Evolutionary conservation across 2,329 filamentous ascomycete species (phyloP).

Genomic region (Epichloe sylvatica): DNA sequence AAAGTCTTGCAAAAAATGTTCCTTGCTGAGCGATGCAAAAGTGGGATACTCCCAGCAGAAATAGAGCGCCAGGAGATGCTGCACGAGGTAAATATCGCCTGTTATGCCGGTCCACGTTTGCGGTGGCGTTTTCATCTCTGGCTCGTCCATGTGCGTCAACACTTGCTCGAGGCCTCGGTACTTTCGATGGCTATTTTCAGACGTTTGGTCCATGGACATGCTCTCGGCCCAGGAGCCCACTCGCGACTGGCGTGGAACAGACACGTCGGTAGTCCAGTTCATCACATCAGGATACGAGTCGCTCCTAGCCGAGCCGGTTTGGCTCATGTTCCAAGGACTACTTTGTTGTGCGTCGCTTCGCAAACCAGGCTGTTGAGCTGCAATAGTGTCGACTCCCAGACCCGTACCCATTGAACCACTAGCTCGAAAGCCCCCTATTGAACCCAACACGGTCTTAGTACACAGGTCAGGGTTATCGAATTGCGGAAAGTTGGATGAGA

Average conservation of each 20-base stretch:
- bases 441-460: slow-evolving; percentile 7
- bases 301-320: slow-evolving; percentile 31
- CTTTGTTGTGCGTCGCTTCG: slow-evolving; percentile 28
- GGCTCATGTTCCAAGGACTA: slow-evolving; percentile 38
- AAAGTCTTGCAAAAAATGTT: slow-evolving; percentile 56
- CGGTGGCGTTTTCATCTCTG: slow-evolving; percentile 28
- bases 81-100: slow-evolving; percentile 40
- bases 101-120: slow-evolving; percentile 49
- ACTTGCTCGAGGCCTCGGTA: slow-evolving; percentile 34
- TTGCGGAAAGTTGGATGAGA: slow-evolving; percentile 13
- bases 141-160: slow-evolving; percentile 30
- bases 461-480: slow-evolving; percentile 7
- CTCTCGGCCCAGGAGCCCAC: slow-evolving; percentile 38
- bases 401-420: slow-evolving; percentile 12
- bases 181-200: slow-evolving; percentile 17
- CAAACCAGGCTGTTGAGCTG: slow-evolving; percentile 14
- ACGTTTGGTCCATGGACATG: slow-evolving; percentile 20
- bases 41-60: slow-evolving; percentile 68
- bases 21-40: slow-evolving; percentile 57
- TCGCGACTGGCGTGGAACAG: slow-evolving; percentile 27
- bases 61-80: slow-evolving; percentile 51
- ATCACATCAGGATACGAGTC: slow-evolving; percentile 33
- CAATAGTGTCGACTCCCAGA: slow-evolving; percentile 16
- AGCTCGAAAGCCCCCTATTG: slow-evolving; percentile 15
- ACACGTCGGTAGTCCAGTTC: slow-evolving; percentile 30